Percentiles rank a stretch among this genome's conserved stretches.
Conservation (phyloP, 1,284 basidiomycete genomes). For the Malassezia slooffiae region DNA sequence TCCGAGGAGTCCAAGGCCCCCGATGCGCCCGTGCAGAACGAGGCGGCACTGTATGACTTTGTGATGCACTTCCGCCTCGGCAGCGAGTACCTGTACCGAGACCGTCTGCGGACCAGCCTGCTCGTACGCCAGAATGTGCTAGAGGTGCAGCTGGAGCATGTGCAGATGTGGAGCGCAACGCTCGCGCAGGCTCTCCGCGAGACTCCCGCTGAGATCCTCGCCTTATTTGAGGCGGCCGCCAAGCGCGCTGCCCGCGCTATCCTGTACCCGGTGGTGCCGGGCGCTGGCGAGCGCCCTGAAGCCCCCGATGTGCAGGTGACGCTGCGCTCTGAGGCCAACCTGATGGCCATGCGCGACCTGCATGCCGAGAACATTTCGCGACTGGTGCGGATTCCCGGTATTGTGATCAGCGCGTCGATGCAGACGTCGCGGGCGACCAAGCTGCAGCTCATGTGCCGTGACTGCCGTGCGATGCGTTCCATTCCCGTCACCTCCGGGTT, state of each 20-base stretch:
- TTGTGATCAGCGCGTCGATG: conserved; percentile 92
- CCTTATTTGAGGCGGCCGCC: conserved; percentile 51
- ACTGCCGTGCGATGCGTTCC: conserved; percentile 70
- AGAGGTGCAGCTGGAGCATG: conserved; percentile 81
- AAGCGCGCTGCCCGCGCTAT: conserved; percentile 40
- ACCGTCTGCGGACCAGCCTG: conserved; percentile 77
- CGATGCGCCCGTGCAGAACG: conserved; percentile 42
- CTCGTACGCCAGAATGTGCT: conserved; percentile 81
- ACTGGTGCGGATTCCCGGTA: conserved; percentile 90
- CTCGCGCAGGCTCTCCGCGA: conserved; percentile 83
- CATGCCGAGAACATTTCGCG: conserved; percentile 84
- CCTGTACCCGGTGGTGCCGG: conserved; percentile 35
- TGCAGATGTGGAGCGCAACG: conserved; percentile 84
- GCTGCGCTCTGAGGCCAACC: conserved; percentile 68
- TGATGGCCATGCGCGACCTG: conserved; percentile 77
- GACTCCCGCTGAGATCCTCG: conserved; percentile 75
- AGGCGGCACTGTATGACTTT: conserved; percentile 42
- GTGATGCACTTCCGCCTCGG: conserved; percentile 43
- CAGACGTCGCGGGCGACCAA: conserved; percentile 85
- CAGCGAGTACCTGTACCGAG: conserved; percentile 53
- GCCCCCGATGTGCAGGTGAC: conserved; percentile 75
- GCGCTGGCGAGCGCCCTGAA: conserved; percentile 28
- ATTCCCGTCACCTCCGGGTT: conserved; percentile 62
- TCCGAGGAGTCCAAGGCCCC: conserved; percentile 34
- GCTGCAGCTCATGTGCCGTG: conserved; percentile 82